A percentile compares a stretch with the other conserved stretches of the same genome.
These are phyloP conservation scores for Boletus reticuloceps DNA, from an alignment of 768 basidiomycete genomes.

Conservation along the genomic window DNA sequence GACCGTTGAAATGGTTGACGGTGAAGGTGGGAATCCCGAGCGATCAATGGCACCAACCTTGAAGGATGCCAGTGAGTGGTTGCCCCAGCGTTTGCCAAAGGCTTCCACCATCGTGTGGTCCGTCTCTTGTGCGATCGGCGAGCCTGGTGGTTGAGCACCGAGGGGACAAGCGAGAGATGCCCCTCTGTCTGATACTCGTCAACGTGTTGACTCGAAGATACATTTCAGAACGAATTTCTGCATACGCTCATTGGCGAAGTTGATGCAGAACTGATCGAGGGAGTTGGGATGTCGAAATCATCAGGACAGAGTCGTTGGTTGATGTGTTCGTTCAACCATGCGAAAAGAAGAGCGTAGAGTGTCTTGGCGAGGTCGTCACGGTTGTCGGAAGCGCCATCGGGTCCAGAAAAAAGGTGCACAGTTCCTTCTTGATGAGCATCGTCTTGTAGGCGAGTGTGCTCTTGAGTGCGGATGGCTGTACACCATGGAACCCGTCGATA, in stretches of 20 bases:
- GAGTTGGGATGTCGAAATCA: constrained; percentile 86
- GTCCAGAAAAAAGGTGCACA: too few relatives aligned
- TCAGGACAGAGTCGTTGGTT: constrained; percentile 94
- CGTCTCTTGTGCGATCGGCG: constrained; percentile 80
- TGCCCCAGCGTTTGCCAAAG: too few relatives aligned
- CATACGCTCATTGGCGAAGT: constrained; percentile 88
- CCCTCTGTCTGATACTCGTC: constrained; percentile 84
- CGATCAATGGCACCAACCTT: constrained; percentile 65
- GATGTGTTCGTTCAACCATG: constrained; percentile 95
- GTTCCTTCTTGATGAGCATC: too few relatives aligned
- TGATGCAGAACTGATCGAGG: constrained; percentile 93
- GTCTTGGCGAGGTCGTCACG: too few relatives aligned
- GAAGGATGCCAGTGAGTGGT: constrained; percentile 89
- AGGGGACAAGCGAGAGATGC: constrained; percentile 75
- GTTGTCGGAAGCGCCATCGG: too few relatives aligned
- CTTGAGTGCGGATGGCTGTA: too few relatives aligned
- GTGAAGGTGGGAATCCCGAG: too few relatives aligned
- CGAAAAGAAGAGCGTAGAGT: constrained; percentile 34
- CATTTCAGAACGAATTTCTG: constrained; percentile 72
- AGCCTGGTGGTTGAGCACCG: constrained; percentile 77
- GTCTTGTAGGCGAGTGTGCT: too few relatives aligned
- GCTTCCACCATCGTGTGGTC: constrained; percentile 94
- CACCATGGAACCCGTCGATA: too few relatives aligned
- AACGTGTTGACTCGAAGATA: constrained; percentile 70
- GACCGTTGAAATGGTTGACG: too few relatives aligned